Base-by-base conservation (phyloP, 305 asterid genomes). In the Fraxinus platypoda region DNA sequence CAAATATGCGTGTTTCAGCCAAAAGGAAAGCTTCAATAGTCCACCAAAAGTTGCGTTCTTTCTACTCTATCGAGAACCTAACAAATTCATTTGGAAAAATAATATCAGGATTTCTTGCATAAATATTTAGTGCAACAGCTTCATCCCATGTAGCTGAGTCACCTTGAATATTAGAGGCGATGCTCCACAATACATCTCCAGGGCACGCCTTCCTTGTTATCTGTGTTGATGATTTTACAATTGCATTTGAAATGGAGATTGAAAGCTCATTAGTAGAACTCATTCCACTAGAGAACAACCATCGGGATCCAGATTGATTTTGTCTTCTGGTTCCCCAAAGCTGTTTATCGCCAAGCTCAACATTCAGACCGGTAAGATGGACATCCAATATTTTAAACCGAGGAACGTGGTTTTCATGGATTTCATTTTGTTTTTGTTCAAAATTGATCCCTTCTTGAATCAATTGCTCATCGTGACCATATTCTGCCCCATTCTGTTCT, bases 31-130 rank as follows among this genome's bases (percentile, higher is more conserved):
- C 66, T 19, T 17, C 25, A 54, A 6, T 54, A 54, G 66, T 17
- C 66, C 23, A 54, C 66, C 66, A 19, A 17, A n/a, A 54, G 25
- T 43, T 49, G 59, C 6, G 0, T 12, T 49, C 3, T 41, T 41
- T 41, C 62, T 52, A n/a, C 64, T 34, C 77, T 85, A 77, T 57
- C 34, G 25, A 43, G 79, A 83, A 87, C 79, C 81, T 57, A 77
- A 73, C 78, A 81, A 84, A 80, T 79, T 87, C 87, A 79, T 77
- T 77, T 59, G 88, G 92, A 80, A 91, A 92, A 83, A 85, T 72
- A 78, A 93, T 89, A 87, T 95, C 92, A 81, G 97, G 92, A 87
- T 92, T 92, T 86, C 98, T 91, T 76, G 83, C 88, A 80, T 93
- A 93, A 81, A 88, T 89, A 77, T 84, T 89, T 21, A 90, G 81